Evolutionary conservation across 192 early-diverging fungal species (phyloP).

Genomic region (Coemansia sp.): DNA sequence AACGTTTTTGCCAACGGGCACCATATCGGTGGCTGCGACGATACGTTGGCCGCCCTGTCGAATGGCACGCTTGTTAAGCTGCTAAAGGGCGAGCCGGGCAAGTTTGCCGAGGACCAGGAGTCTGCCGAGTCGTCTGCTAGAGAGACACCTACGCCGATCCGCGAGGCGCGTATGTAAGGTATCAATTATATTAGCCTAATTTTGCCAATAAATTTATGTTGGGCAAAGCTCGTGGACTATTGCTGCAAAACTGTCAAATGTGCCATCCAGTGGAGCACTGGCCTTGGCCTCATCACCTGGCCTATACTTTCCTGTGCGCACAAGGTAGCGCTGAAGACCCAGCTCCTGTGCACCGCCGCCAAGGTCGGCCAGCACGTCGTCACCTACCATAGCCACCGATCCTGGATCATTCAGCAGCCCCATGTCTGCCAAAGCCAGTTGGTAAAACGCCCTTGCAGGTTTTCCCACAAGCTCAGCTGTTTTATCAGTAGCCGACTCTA

Average conservation of each 20-base stretch:
- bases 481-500: conserved; percentile 74
- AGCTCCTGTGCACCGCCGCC: conserved; percentile 73
- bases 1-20: conserved; percentile 67
- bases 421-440: conserved; percentile 73
- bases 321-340: conserved; percentile 64
- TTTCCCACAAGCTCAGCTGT: conserved; percentile 78
- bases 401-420: conserved; percentile 44
- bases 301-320: conserved; percentile 83
- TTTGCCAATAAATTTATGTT: conserved; percentile 13
- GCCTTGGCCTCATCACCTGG: conserved; percentile 64
- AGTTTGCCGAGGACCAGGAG: conserved; percentile 3
- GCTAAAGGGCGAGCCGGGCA: conserved; percentile 27
- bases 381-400: conserved; percentile 81
- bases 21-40: conserved; percentile 66
- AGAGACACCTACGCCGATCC: background rate
- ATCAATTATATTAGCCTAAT: conserved; percentile 2
- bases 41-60: conserved; percentile 50
- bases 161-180: conserved; percentile 19
- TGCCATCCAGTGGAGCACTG: conserved; percentile 46
- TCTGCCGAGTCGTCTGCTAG: conserved; percentile 4
- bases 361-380: conserved; percentile 80
- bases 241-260: conserved; percentile 65
- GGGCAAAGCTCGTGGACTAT: conserved; percentile 59
- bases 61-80: conserved; percentile 54
- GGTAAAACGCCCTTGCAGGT: conserved; percentile 72